These are phyloP conservation scores for Colletotrichum gloeosporioides DNA, from an alignment of 2,329 filamentous ascomycete species.

Conservation along the genomic window DNA sequence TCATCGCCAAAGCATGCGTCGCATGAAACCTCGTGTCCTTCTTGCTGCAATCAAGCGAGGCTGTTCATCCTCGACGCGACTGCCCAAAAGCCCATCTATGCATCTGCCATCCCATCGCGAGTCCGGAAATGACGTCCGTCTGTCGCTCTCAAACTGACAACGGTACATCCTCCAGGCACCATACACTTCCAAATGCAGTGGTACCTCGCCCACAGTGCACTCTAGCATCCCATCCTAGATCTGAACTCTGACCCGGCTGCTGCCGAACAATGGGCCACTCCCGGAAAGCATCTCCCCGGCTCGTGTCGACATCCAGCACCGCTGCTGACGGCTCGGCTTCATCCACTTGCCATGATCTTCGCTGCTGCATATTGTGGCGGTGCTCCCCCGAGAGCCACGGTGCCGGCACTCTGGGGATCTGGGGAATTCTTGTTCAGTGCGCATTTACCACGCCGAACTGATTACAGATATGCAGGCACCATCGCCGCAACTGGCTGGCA, in stretches of 20 bases:
- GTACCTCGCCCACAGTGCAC: background rate
- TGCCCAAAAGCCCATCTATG: background rate
- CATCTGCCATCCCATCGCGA: conserved; percentile 14
- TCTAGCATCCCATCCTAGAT: background rate
- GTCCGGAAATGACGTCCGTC: background rate
- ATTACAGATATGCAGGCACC: background rate
- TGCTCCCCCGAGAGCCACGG: background rate
- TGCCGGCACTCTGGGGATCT: background rate
- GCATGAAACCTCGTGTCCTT: background rate
- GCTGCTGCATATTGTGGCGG: background rate
- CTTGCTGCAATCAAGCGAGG: background rate
- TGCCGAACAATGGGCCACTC: background rate
- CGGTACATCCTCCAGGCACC: background rate
- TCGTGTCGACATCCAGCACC: conserved; percentile 1
- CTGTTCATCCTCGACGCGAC: background rate
- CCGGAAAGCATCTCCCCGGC: background rate
- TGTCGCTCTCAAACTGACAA: background rate
- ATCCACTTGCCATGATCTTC: background rate
- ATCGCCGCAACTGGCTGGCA: background rate
- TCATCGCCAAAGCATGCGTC: background rate
- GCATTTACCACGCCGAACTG: background rate
- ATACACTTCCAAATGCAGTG: background rate
- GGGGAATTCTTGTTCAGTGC: background rate
- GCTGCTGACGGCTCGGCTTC: background rate
- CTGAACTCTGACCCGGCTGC: conserved; percentile 2